Conservation (phyloP, 805 yeast genomes). For the Starmerella cellae region DNA sequence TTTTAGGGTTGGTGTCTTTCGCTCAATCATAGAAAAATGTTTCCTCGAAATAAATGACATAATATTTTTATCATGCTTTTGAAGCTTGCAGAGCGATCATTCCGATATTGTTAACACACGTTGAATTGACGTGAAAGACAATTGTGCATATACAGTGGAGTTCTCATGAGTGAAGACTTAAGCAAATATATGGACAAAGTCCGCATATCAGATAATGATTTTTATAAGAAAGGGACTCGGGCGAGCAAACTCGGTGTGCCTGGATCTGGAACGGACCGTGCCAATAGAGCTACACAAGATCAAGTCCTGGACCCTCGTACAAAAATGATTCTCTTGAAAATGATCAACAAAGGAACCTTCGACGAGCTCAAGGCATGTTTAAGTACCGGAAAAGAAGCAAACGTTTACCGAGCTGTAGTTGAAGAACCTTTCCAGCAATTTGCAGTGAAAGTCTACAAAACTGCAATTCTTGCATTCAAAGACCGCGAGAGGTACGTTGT, state of each 20-base stretch:
- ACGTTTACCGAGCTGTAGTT: constrained; percentile 70
- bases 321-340: constrained; percentile 61
- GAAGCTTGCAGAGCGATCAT: too few relatives aligned
- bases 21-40: too few relatives aligned
- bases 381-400: constrained; percentile 97
- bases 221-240: constrained; percentile 21
- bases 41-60: too few relatives aligned
- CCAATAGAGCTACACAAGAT: constrained; percentile 93
- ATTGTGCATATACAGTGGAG: too few relatives aligned
- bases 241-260: constrained; percentile 19
- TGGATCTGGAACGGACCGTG: constrained; percentile 42
- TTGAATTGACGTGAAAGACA: too few relatives aligned
- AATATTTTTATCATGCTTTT: too few relatives aligned
- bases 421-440: constrained; percentile 19
- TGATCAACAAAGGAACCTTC: constrained; percentile 72
- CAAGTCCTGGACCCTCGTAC: constrained; percentile 95
- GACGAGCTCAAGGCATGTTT: constrained; percentile 85
- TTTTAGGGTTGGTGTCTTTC: too few relatives aligned
- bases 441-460: constrained; percentile 90
- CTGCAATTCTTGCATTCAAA: constrained; percentile 91
- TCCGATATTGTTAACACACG: too few relatives aligned
- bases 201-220: constrained; percentile 19
- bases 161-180: constrained; percentile 9
- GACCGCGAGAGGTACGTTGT: constrained; percentile 92
- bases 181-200: constrained; percentile 16